Conservation (phyloP, 345 rosid species). For the Cochlearia excelsa region DNA sequence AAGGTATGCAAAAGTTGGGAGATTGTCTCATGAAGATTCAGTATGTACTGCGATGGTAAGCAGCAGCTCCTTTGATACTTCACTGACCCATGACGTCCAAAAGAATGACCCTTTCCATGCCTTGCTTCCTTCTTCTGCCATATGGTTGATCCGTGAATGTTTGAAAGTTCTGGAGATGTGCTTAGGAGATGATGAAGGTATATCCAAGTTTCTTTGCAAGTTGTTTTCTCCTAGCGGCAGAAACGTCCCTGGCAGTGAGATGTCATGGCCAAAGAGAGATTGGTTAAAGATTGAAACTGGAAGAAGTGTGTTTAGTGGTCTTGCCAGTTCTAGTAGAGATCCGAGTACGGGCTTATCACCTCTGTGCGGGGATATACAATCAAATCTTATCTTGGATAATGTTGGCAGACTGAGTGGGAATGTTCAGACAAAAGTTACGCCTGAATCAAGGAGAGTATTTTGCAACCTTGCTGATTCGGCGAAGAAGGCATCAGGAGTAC, state of each 20-base stretch:
- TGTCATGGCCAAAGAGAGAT: slow-evolving; percentile 54
- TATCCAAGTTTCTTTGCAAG: slow-evolving; percentile 39
- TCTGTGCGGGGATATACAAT: slow-evolving; percentile 32
- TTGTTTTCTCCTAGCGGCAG: slow-evolving; percentile 37
- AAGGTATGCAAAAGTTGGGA: slow-evolving; percentile 85
- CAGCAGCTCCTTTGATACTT: slow-evolving; percentile 41
- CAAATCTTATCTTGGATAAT: slow-evolving; percentile 42
- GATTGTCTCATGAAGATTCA: slow-evolving; percentile 68
- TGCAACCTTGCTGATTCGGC: slow-evolving; percentile 35
- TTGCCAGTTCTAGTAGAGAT: slow-evolving; percentile 51
- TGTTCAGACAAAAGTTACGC: slow-evolving; percentile 26
- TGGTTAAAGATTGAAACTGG: slow-evolving; percentile 53
- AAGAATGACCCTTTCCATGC: slow-evolving; percentile 30
- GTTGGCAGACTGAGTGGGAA: slow-evolving; percentile 37
- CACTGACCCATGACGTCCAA: slow-evolving; percentile 42
- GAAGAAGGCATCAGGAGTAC: slow-evolving; percentile 38
- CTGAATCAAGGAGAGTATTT: slow-evolving; percentile 36
- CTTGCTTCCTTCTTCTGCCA: slow-evolving; percentile 54
- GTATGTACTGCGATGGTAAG: slow-evolving; percentile 55
- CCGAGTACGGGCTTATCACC: slow-evolving; percentile 36
- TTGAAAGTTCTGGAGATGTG: slow-evolving; percentile 67
- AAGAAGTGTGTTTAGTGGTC: slow-evolving; percentile 50
- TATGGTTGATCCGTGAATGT: slow-evolving; percentile 66
- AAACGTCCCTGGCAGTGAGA: slow-evolving; percentile 41
- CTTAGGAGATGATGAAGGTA: slow-evolving; percentile 57